Conservation (phyloP, 2,329 filamentous ascomycete species). For the Rutstroemia sp. region DNA sequence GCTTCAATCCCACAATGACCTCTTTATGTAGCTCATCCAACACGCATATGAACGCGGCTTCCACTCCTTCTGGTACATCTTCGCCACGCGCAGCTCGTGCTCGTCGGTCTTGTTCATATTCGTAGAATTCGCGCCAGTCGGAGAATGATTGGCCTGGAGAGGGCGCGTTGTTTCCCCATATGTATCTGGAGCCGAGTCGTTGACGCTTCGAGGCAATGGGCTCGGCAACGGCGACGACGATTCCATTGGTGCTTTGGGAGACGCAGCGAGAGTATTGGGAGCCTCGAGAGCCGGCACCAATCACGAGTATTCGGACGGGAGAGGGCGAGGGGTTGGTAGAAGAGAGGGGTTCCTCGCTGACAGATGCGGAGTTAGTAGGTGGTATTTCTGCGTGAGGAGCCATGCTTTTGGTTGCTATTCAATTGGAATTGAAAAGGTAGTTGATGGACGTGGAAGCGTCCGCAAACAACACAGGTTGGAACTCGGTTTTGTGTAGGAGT, state of each 20-base stretch:
- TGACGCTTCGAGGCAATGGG: slow-evolving; percentile 70
- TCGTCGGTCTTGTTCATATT: slow-evolving; percentile 60
- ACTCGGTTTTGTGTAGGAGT: too few relatives aligned
- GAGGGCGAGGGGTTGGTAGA: slow-evolving; percentile 21
- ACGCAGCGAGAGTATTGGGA: slow-evolving; percentile 66
- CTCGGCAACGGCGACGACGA: slow-evolving; percentile 74
- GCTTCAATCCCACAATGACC: slow-evolving; percentile 67
- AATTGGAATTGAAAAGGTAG: background rate
- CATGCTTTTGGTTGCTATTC: slow-evolving; percentile 13
- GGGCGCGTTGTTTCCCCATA: slow-evolving; percentile 54
- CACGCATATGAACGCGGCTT: slow-evolving; percentile 63
- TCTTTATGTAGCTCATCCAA: slow-evolving; percentile 84
- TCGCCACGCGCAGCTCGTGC: slow-evolving; percentile 43
- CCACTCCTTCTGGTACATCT: slow-evolving; percentile 34
- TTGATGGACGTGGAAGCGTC: background rate
- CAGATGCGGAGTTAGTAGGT: background rate
- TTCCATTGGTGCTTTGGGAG: slow-evolving; percentile 53
- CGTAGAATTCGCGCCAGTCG: slow-evolving; percentile 69
- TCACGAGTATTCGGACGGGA: slow-evolving; percentile 64
- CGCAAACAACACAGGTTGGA: background rate
- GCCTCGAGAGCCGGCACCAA: slow-evolving; percentile 77
- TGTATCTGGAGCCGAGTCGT: slow-evolving; percentile 61
- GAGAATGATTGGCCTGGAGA: slow-evolving; percentile 60
- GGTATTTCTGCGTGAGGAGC: slow-evolving; percentile 23
- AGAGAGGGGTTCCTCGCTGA: slow-evolving; percentile 20